A percentile compares a stretch with the other conserved stretches of the same genome.
phyloP scores from a whole-genome alignment of 2,329 filamentous ascomycete species.

The Fusarium decemcellulare region DNA sequence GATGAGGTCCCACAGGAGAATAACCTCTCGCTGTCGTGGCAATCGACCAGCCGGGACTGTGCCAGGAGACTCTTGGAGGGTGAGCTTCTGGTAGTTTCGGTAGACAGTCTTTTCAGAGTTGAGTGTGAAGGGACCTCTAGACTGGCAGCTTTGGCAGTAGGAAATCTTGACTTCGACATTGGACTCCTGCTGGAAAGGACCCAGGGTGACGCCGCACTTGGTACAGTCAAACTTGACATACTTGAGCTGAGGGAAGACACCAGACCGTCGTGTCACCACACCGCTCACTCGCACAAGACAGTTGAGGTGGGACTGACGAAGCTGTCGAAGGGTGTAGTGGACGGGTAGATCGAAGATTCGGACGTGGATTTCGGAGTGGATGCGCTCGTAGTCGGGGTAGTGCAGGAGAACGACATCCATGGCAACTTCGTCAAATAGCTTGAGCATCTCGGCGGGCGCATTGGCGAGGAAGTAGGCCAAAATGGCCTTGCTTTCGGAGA shows the following conservation, averaged over 20 bases:
- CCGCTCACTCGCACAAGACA: conserved; percentile 94
- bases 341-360: conserved; percentile 96
- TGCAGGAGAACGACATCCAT: conserved; percentile 97
- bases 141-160: conserved; percentile 97
- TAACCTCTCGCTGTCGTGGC: conserved; percentile 92
- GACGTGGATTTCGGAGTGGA: conserved; percentile 97
- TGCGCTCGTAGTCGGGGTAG: conserved; percentile 97
- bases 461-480: conserved; percentile 97
- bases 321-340: conserved; percentile 93
- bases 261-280: conserved; percentile 93
- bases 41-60: conserved; percentile 96
- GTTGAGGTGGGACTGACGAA: conserved; percentile 96
- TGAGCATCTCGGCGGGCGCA: conserved; percentile 93
- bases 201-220: conserved; percentile 92
- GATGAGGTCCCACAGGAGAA: conserved; percentile 96
- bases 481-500: conserved; percentile 91
- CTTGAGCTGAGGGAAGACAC: conserved; percentile 97
- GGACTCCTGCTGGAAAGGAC: conserved; percentile 97
- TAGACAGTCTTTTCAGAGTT: conserved; percentile 99
- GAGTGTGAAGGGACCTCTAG: conserved; percentile 91
- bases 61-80: conserved; percentile 95
- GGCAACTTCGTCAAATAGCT: conserved; percentile 95
- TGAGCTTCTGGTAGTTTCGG: conserved; percentile 98
- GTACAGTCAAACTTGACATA: conserved; percentile 98
- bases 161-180: conserved; percentile 96